Evolutionary conservation across 176 grass and related monocot species (phyloP).

Genomic region (Oropetium thomaeum): DNA sequence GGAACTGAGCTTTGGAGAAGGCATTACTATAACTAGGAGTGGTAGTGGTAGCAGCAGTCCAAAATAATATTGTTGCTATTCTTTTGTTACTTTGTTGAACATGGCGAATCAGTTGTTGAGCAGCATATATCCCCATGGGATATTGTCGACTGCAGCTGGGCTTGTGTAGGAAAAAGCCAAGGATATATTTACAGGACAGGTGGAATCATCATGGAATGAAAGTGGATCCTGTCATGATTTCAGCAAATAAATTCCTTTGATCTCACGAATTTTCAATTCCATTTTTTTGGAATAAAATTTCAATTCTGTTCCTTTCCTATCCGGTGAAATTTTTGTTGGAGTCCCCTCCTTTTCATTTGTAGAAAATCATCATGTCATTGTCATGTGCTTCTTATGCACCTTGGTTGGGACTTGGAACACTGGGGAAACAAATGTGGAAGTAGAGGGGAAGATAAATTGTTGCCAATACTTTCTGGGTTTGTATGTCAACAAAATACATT

Average conservation of each 20-base stretch:
- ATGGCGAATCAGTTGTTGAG: background rate
- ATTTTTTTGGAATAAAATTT: background rate
- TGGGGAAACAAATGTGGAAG: background rate
- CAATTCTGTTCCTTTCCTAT: background rate
- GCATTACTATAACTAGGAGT: conserved; percentile 19
- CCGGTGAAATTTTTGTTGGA: background rate
- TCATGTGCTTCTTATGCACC: too few species aligned
- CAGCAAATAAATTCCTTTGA: background rate
- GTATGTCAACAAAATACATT: too few species aligned
- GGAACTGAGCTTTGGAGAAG: background rate
- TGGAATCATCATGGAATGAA: background rate
- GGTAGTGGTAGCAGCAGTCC: conserved; percentile 15
- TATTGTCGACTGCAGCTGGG: background rate
- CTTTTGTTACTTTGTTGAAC: conserved; percentile 37
- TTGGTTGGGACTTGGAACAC: background rate
- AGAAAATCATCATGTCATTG: background rate
- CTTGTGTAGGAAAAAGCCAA: background rate
- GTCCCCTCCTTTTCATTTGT: background rate
- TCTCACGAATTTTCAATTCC: background rate
- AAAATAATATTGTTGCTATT: conserved; percentile 20
- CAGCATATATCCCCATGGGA: conserved; percentile 2
- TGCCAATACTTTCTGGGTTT: too few species aligned
- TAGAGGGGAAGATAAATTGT: too few species aligned
- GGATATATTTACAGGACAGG: background rate
- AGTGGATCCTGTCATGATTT: background rate